Conservation (phyloP, 2,329 filamentous ascomycete genomes). For the Atkinsonella hypoxylon region DNA sequence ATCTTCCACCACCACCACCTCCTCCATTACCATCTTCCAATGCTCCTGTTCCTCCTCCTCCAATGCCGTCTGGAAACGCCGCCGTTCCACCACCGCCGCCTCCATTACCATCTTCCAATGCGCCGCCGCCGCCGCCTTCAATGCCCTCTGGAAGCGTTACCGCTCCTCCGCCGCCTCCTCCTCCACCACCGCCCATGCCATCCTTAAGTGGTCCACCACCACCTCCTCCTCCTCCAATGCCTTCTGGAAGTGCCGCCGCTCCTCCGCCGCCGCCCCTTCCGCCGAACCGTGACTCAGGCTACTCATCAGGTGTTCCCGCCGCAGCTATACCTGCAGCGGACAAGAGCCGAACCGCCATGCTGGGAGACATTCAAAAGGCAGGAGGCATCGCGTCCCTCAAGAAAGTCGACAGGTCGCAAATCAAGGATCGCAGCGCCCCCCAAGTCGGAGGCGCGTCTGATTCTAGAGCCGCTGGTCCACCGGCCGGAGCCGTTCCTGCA, state of each 20-base stretch:
- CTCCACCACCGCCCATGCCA: conserved; percentile 20
- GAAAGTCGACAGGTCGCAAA: conserved; percentile 60
- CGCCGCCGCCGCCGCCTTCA: background rate
- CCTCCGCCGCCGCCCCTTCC: conserved; percentile 40
- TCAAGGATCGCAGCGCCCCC: conserved; percentile 59
- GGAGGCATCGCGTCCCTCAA: conserved; percentile 57
- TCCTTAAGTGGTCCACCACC: no score
- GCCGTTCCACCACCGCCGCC: conserved; percentile 35
- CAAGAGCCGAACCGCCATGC: conserved; percentile 43
- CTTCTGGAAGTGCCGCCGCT: conserved; percentile 18
- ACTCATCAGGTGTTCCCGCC: conserved; percentile 41
- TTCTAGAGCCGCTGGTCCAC: conserved; percentile 38
- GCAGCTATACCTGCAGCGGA: conserved; percentile 29
- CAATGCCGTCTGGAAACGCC: conserved; percentile 13
- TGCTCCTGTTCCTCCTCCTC: background rate
- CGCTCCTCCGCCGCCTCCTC: no score
- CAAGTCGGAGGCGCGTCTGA: conserved; percentile 41
- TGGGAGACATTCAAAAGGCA: conserved; percentile 61
- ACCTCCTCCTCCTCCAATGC: conserved; percentile 11
- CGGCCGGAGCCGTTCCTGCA: conserved; percentile 37
- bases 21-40: conserved; percentile 27
- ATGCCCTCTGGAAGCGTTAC: conserved; percentile 17
- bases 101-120: no score
- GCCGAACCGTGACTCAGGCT: conserved; percentile 46
- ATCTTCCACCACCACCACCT: conserved; percentile 27